Evolutionary conservation across 768 basidiomycete genomes (phyloP).

Genomic region (Boletellus ananas): DNA sequence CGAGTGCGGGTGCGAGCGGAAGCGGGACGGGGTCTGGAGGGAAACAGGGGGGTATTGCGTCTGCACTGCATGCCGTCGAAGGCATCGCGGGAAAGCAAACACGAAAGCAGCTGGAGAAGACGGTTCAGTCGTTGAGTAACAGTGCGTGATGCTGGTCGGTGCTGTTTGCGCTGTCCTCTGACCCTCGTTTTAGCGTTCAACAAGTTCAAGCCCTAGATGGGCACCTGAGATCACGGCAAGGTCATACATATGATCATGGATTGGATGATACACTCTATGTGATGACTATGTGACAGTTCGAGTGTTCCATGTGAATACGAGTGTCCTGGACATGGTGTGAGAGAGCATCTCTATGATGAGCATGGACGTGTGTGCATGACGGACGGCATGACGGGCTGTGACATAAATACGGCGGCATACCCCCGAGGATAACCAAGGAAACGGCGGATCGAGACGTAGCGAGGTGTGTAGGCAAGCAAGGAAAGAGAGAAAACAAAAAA

Average conservation of each 20-base stretch:
- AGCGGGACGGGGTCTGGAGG: conserved; percentile 3
- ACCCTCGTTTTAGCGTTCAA: conserved; percentile 4
- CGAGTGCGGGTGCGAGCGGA: neutral
- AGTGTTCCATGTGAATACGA: neutral
- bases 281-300: neutral
- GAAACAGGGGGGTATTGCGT: conserved; percentile 21
- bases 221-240: neutral
- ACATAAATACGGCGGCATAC: neutral
- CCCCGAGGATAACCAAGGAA: too few relatives aligned
- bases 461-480: neutral
- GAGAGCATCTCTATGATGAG: neutral
- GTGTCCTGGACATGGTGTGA: neutral
- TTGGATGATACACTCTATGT: neutral
- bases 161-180: too few relatives aligned
- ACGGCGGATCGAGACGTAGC: neutral
- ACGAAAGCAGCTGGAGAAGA: conserved; percentile 46
- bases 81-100: conserved; percentile 52
- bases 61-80: conserved; percentile 50
- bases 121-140: conserved; percentile 44
- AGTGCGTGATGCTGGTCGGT: conserved; percentile 38
- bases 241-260: too few relatives aligned
- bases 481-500: neutral
- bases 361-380: neutral
- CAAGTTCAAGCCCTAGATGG: neutral
- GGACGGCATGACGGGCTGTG: neutral